phyloP scores from a whole-genome alignment of 345 rosid species.

The Gossypium arboreum region DNA sequence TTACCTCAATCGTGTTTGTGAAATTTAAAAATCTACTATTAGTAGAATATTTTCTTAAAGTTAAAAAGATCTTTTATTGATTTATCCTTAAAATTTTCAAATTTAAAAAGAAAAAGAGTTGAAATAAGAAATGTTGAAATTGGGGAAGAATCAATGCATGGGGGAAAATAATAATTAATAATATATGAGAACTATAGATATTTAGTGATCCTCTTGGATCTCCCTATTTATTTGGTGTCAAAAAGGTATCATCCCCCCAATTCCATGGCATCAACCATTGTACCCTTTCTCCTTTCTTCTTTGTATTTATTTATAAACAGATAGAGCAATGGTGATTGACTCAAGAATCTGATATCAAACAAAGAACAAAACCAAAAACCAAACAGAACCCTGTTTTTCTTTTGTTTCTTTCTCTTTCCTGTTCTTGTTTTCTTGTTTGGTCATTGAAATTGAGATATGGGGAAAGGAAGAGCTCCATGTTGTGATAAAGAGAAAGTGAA shows the following conservation, averaged over 20 bases:
- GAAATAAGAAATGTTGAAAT: no score
- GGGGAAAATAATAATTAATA: not conserved
- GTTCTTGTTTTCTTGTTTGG: no score
- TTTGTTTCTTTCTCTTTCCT: not conserved
- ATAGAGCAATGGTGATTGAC: not conserved
- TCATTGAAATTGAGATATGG: not conserved
- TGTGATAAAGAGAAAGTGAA: conserved; percentile 82
- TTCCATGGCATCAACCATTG: conserved; percentile 23
- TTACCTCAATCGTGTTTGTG: no score
- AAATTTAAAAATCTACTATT: no score
- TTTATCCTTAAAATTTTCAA: not conserved
- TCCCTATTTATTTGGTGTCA: conserved; percentile 18
- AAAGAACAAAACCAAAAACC: not conserved
- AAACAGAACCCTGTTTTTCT: not conserved
- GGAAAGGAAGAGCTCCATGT: conserved; percentile 83
- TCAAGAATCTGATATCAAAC: not conserved
- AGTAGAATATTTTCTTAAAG: no score
- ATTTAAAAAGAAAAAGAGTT: not conserved
- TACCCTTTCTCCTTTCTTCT: not conserved
- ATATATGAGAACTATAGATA: conserved; percentile 10
- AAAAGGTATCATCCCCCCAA: not conserved
- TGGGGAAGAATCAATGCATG: no score
- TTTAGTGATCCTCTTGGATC: conserved; percentile 6
- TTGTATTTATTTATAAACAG: not conserved
- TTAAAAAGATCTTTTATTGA: no score